These are phyloP conservation scores for Pistacia vera DNA, from an alignment of 345 rosid genomes.

Conservation along the genomic window DNA sequence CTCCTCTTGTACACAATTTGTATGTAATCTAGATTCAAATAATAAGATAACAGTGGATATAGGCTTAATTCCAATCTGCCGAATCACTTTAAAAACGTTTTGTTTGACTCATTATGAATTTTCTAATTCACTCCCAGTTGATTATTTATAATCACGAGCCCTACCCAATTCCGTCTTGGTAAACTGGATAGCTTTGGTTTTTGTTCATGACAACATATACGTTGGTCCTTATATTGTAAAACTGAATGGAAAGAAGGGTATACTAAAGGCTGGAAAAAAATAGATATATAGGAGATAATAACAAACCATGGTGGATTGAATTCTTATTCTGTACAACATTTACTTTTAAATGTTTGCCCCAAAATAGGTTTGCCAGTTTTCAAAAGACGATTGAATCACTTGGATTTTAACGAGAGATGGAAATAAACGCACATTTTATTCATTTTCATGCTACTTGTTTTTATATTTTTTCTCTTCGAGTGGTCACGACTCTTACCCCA, in stretches of 20 bases:
- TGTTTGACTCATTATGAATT: no score
- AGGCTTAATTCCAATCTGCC: no score
- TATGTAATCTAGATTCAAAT: no score
- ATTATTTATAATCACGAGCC: no score
- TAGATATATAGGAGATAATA: neutral
- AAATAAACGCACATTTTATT: conserved; percentile 33
- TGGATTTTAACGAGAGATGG: conserved; percentile 17
- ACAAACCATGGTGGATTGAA: neutral
- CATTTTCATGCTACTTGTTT: conserved; percentile 6
- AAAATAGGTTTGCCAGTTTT: conserved; percentile 13
- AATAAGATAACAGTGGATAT: no score
- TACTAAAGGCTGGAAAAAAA: neutral
- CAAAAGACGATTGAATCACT: conserved; percentile 13
- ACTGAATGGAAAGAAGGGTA: neutral
- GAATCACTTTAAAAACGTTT: no score
- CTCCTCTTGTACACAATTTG: no score
- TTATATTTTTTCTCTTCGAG: conserved; percentile 5
- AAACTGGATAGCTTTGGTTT: no score
- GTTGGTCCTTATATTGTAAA: neutral
- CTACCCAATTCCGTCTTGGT: no score
- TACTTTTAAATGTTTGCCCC: conserved; percentile 6
- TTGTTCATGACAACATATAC: no score
- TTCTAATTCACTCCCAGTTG: no score
- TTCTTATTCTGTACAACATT: neutral
- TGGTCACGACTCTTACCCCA: conserved; percentile 18